phyloP scores from a whole-genome alignment of 768 basidiomycete species.

The Kwoniella sp. region DNA sequence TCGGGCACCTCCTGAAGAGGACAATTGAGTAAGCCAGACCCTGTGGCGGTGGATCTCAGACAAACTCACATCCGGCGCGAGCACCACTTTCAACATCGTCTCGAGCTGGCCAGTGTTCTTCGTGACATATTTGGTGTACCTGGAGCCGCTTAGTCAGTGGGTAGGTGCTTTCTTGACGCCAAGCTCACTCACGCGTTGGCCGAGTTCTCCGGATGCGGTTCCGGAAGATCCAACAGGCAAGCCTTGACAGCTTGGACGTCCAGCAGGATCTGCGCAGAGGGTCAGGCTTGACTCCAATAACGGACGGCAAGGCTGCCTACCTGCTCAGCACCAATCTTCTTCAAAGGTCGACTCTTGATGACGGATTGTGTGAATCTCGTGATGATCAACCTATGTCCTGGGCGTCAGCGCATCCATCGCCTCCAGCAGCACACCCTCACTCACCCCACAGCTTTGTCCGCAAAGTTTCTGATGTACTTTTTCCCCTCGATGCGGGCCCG shows the following conservation, averaged over 20 bases:
- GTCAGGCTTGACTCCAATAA: background rate
- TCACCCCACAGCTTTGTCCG: conserved; percentile 89
- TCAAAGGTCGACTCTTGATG: conserved; percentile 82
- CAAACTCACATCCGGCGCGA: conserved; percentile 77
- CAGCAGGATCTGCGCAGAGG: conserved; percentile 65
- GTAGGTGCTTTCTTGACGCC: too few relatives aligned
- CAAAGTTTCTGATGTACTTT: conserved; percentile 86
- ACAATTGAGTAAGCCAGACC: background rate
- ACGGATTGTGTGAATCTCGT: conserved; percentile 83
- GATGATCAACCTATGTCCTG: conserved; percentile 62
- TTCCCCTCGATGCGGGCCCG: conserved; percentile 85
- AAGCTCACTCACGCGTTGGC: conserved; percentile 43
- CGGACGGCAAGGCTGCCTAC: conserved; percentile 49
- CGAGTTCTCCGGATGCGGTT: conserved; percentile 50
- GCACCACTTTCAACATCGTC: conserved; percentile 88
- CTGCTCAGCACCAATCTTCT: conserved; percentile 94
- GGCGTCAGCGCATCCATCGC: too few relatives aligned
- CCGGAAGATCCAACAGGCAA: conserved; percentile 76
- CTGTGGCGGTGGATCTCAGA: background rate
- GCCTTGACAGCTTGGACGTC: conserved; percentile 84
- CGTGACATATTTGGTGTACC: conserved; percentile 74
- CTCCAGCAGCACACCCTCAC: conserved; percentile 23
- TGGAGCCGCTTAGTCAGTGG: too few relatives aligned
- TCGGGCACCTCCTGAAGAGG: conserved; percentile 74
- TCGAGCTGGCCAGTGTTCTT: conserved; percentile 80